Evolutionary conservation across 1,284 basidiomycete species (phyloP), one percentile per base, ranked within the genome.

Genomic region (Afroboletus lepidellus): DNA sequence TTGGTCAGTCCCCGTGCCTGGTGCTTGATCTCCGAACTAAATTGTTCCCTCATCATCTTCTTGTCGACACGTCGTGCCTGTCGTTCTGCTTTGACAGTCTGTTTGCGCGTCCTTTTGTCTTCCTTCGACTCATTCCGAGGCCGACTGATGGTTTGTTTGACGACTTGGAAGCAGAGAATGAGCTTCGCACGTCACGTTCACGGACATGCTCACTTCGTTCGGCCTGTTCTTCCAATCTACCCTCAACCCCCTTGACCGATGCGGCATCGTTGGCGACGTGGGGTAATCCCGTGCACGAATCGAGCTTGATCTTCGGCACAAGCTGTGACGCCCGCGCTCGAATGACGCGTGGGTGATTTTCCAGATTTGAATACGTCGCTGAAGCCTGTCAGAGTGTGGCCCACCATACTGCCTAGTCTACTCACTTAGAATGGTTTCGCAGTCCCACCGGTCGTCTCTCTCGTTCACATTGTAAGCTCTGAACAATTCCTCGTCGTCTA

Each of bases 321-420:
- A 74, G 75, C 62, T 72, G 81, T 47, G 66, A 67, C 57, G 78
- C 77, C 33, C 84, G 78, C 25, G 84, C 81, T 21, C 84, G 81
- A 57, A 97, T 93, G 27, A 94, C 74, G 13, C 86, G 83, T 0
- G 94, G 94, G 66, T 97, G 94, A 65, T 98, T 98, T 68, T 96
- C 95, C 5, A 96, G 77, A 65, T 95, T 98, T 16, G 92, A 90
- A 67, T 94, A 94, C 1, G 94, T 97, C n/a, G 87, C 94, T 96
- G 64, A 16, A n/a, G 30, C 39, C 36, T n/a, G 27, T 67, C 33
- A 67, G 57, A 8, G 42, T 34, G n/a, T 36, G 34, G 8, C 15
- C 23, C 23, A 15, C 25, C 37, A 25, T 24, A 21, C 44, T 16
- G 46, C 37, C 21, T 37, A 20, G 41, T n/a, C n/a, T 24, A 78